A percentile compares a stretch with the other conserved stretches of the same genome.
Evolutionary conservation across 768 basidiomycete species (phyloP).

Genomic region (Tylopilus sp.): DNA sequence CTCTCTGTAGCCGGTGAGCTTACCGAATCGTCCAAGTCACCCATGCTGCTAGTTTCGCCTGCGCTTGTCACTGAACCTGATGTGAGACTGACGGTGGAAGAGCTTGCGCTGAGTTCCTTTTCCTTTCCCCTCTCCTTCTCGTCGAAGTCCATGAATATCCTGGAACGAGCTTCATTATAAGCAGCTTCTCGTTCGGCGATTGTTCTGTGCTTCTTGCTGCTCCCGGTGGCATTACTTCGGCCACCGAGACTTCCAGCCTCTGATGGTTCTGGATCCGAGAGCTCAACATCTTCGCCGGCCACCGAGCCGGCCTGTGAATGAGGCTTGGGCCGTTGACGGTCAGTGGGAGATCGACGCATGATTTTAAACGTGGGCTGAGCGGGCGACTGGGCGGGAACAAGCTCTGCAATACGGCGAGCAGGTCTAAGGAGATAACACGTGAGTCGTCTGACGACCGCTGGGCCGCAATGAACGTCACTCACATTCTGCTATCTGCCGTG

Average conservation of each 20-base stretch:
- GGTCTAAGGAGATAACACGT: constrained; percentile 47
- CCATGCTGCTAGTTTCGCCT: constrained; percentile 58
- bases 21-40: constrained; percentile 63
- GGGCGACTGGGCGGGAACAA: constrained; percentile 71
- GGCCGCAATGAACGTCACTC: constrained; percentile 29
- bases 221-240: constrained; percentile 59
- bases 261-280: constrained; percentile 77
- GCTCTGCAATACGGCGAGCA: constrained; percentile 62
- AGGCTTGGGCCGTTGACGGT: constrained; percentile 53
- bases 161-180: constrained; percentile 81
- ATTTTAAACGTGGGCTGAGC: constrained; percentile 83
- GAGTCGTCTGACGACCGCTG: constrained; percentile 1
- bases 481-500: constrained; percentile 74
- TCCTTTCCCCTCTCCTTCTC: constrained; percentile 65
- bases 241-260: constrained; percentile 76
- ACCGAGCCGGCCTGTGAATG: constrained; percentile 73
- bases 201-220: constrained; percentile 69
- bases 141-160: constrained; percentile 84
- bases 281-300: constrained; percentile 69
- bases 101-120: constrained; percentile 73
- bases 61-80: constrained; percentile 60
- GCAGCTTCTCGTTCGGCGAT: constrained; percentile 86
- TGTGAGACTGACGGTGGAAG: constrained; percentile 67
- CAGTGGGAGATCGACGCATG: constrained; percentile 65
- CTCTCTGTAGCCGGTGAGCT: constrained; percentile 78